Conservation (phyloP, 2,329 filamentous ascomycete genomes). For the Leptosphaerulina australis region DNA sequence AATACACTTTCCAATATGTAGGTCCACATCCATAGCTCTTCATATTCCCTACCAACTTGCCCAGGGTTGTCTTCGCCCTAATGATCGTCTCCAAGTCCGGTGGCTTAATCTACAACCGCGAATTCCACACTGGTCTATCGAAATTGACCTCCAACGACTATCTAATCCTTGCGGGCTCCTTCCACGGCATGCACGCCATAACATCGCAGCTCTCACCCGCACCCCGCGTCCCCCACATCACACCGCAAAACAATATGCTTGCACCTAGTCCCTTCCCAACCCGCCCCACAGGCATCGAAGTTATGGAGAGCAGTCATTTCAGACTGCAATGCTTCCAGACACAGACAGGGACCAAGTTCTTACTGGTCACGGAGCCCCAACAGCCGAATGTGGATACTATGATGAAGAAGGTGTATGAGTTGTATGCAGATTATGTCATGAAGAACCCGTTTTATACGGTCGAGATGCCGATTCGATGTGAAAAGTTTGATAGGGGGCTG, state of each 20-base stretch:
- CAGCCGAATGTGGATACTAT: constrained; percentile 87
- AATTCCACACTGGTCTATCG: constrained; percentile 85
- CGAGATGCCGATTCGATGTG: constrained; percentile 96
- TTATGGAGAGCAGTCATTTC: constrained; percentile 92
- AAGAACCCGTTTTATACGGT: constrained; percentile 99
- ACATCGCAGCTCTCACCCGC: constrained; percentile 53
- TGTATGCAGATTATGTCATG: constrained; percentile 98
- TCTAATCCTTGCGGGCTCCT: constrained; percentile 93
- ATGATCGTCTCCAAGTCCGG: constrained; percentile 99
- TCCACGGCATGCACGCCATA: constrained; percentile 79
- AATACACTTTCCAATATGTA: background rate
- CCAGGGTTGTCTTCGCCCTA: constrained; percentile 92
- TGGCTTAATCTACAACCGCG: constrained; percentile 93
- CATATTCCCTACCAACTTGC: too few relatives aligned
- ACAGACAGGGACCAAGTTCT: constrained; percentile 90
- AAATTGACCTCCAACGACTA: constrained; percentile 95
- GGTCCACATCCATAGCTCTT: constrained; percentile 12
- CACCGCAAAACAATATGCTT: constrained; percentile 26
- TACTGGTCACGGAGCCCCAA: constrained; percentile 89
- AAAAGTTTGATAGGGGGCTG: constrained; percentile 89
- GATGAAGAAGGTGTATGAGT: constrained; percentile 84
- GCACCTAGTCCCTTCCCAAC: constrained; percentile 42
- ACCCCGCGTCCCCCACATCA: constrained; percentile 34
- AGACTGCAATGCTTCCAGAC: constrained; percentile 96
- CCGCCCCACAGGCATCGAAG: constrained; percentile 77